Base-by-base conservation (phyloP, 2,329 filamentous ascomycete genomes). In the Hortaea sp. region DNA sequence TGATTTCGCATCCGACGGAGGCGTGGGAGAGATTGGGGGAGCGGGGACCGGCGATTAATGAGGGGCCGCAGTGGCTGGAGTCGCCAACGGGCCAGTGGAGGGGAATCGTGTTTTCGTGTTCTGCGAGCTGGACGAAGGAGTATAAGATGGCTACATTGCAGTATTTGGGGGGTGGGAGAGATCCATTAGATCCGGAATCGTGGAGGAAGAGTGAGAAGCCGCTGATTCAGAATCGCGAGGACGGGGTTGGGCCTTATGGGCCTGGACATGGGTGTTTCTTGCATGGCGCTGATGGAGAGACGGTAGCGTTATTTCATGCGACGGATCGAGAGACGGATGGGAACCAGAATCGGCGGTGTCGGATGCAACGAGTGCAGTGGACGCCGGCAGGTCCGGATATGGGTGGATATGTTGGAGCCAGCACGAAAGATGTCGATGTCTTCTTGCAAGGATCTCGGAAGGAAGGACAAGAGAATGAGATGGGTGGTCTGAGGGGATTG, bases 141-240 rank as follows among this genome's bases (percentile, higher is more conserved):
- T 72, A 72, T 57, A 72, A 72, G 51, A 70, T 72, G 66, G 66
- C 66, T n/a, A 63, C 68, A 0, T 54, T 73, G 20, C 59, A 65
- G 37, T 70, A 63, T 46, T 54, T 59, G 0, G 68, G 67, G 10
- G 66, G 67, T 1, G 20, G 20, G 20, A 20, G 20, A 20, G 62
- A 69, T 46, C 69, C 69, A 2, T 55, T 72, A 0, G 48, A 65
- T 29, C 57, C 58, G 0, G 38, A 32, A 0, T 61, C 57, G 0
- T 73, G 70, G 70, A 51, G 52, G 10, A 73, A 73, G 52, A 60
- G 59, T 1, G 53, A 54, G 6, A 47, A 49, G 7, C 69, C 70
- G 5, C 53, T 73, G 29, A 59, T 73, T 1, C 57, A 66, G 46
- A 63, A 64, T 32, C 60, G 63, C 5, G 58, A 50, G 3, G 63